A percentile compares a stretch with the other conserved stretches of the same genome.
Evolutionary conservation across 306 rosid species (phyloP).

Genomic region (Canavalia ensiformis): DNA sequence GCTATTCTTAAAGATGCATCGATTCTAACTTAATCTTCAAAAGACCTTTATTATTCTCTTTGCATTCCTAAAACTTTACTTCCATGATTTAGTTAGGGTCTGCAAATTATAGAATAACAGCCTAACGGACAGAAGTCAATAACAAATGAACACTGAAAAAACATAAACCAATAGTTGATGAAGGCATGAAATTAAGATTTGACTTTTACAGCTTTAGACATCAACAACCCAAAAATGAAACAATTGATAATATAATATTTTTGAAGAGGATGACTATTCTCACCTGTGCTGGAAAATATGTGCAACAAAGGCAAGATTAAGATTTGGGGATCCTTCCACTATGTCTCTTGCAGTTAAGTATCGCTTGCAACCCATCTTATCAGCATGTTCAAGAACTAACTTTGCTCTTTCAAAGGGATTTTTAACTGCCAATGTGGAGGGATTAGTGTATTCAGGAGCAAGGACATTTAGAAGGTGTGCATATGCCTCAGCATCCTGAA

Average conservation of each 20-base stretch:
- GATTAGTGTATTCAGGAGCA: conserved; percentile 89
- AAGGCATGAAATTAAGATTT: not conserved
- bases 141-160: not conserved
- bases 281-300: conserved; percentile 97
- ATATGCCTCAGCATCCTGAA: conserved; percentile 96
- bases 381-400: conserved; percentile 91
- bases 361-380: conserved; percentile 96
- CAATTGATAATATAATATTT: not conserved
- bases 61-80: not conserved
- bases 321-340: conserved; percentile 97
- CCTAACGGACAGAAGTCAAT: not conserved
- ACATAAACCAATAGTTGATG: not conserved
- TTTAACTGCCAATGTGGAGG: conserved; percentile 76
- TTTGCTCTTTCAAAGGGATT: conserved; percentile 84
- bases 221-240: conserved; percentile 18
- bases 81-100: not conserved
- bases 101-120: not conserved
- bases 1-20: not conserved
- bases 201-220: not conserved
- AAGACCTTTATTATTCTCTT: not conserved
- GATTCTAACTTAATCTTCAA: not conserved
- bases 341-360: conserved; percentile 94
- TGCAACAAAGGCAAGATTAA: conserved; percentile 97
- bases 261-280: conserved; percentile 45
- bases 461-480: conserved; percentile 92